These are phyloP conservation scores for Crithidia sp. DNA, from an alignment of 208 protist species.

Conservation along the genomic window DNA sequence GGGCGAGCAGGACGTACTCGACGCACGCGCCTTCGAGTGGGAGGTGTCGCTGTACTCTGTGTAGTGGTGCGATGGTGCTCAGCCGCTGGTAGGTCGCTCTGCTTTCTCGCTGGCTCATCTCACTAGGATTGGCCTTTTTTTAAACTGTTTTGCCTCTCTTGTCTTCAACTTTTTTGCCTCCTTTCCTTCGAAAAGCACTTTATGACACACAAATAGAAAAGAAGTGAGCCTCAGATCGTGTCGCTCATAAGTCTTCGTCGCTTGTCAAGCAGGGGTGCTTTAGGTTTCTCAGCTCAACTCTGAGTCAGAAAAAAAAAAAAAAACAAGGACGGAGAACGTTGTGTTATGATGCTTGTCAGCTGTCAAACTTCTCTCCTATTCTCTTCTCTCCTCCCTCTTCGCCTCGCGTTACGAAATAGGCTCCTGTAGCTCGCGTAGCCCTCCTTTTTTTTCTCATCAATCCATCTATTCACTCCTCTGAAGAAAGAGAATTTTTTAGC, in stretches of 20 bases:
- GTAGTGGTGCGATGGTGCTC: not conserved
- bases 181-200: too few relatives aligned
- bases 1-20: constrained; percentile 21
- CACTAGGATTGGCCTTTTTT: not conserved
- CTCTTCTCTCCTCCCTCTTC: not conserved
- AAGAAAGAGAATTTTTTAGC: too few relatives aligned
- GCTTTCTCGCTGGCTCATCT: too few relatives aligned
- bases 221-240: too few relatives aligned
- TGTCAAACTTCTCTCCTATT: not conserved
- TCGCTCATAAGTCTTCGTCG: too few relatives aligned
- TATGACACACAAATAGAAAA: too few relatives aligned
- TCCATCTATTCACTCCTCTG: too few relatives aligned
- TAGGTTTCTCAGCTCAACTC: too few relatives aligned
- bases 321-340: too few relatives aligned
- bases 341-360: not conserved
- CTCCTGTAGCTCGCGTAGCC: not conserved
- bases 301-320: too few relatives aligned
- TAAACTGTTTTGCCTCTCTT: not conserved
- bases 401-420: too few relatives aligned
- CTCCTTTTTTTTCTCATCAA: not conserved
- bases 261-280: too few relatives aligned
- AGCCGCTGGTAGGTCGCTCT: not conserved
- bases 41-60: constrained; percentile 19
- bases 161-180: not conserved
- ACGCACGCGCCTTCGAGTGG: constrained; percentile 19